These are phyloP conservation scores for Diaporthe sp. DNA, from an alignment of 2,329 filamentous ascomycete genomes.

Conservation along the genomic window DNA sequence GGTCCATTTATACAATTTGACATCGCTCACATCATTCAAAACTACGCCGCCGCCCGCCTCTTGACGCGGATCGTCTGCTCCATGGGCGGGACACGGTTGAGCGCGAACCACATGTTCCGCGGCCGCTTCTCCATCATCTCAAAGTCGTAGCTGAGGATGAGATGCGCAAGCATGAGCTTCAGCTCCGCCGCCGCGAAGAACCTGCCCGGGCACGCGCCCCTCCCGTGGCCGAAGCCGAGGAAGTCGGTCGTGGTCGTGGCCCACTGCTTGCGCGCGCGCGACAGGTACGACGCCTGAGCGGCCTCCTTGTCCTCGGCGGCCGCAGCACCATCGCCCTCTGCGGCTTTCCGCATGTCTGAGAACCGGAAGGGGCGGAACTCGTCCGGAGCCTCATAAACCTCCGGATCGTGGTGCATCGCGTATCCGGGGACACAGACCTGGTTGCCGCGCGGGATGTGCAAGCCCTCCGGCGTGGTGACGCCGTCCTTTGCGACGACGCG, in stretches of 20 bases:
- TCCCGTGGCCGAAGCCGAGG: slow-evolving; percentile 55
- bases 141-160: slow-evolving; percentile 47
- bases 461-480: slow-evolving; percentile 51
- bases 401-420: slow-evolving; percentile 51
- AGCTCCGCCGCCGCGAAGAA: slow-evolving; percentile 56
- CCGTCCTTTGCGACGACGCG: slow-evolving; percentile 52
- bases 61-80: slow-evolving; percentile 32
- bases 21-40: background rate
- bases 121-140: slow-evolving; percentile 41
- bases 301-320: slow-evolving; percentile 15
- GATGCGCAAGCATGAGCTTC: slow-evolving; percentile 49
- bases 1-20: background rate
- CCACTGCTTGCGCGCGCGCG: slow-evolving; percentile 40
- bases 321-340: background rate
- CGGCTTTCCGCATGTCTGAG: slow-evolving; percentile 18
- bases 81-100: slow-evolving; percentile 41
- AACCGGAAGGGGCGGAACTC: slow-evolving; percentile 58
- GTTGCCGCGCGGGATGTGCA: slow-evolving; percentile 51
- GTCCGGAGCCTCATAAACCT: slow-evolving; percentile 50
- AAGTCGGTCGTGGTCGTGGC: slow-evolving; percentile 43
- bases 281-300: slow-evolving; percentile 10
- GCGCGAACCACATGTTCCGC: slow-evolving; percentile 32
- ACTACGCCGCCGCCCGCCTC: slow-evolving; percentile 25
- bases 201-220: slow-evolving; percentile 55
- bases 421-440: slow-evolving; percentile 54